Conservation (phyloP, 352 stramenopile genomes). For the Globisporangium uncinulatum region DNA sequence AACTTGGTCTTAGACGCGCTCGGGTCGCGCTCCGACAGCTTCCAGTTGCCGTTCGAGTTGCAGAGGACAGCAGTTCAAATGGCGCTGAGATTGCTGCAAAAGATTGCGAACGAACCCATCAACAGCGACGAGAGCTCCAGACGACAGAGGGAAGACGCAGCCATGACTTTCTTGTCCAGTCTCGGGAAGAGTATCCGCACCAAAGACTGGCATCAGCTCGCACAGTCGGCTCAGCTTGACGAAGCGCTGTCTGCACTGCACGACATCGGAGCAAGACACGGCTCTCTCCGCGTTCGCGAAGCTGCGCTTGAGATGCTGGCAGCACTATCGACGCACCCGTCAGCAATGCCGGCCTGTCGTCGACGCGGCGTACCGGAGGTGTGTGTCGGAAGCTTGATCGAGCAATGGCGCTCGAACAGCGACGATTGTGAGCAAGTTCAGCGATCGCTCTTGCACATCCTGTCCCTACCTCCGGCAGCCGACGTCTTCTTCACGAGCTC, state of each 20-base stretch:
- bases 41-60: not conserved
- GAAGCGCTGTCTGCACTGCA: constrained; percentile 2
- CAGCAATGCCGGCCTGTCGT: not conserved
- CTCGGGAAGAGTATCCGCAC: constrained; percentile 2
- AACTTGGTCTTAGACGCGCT: constrained; percentile 2
- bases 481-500: constrained; percentile 11
- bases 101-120: not conserved
- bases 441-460: constrained; percentile 4
- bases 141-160: not conserved
- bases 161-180: not conserved
- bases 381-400: constrained; percentile 4
- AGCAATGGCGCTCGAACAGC: not conserved
- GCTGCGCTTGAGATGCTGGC: constrained; percentile 1
- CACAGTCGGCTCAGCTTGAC: constrained; percentile 1
- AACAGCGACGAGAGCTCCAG: not conserved
- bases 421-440: not conserved
- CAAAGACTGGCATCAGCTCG: not conserved
- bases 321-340: not conserved
- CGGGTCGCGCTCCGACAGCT: not conserved
- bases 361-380: not conserved
- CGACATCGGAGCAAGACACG: not conserved
- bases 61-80: not conserved
- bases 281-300: not conserved
- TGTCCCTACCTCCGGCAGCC: constrained; percentile 2
- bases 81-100: not conserved